phyloP scores from a whole-genome alignment of 495 filamentous ascomycete genomes.

The Aeminium ludgeri region DNA sequence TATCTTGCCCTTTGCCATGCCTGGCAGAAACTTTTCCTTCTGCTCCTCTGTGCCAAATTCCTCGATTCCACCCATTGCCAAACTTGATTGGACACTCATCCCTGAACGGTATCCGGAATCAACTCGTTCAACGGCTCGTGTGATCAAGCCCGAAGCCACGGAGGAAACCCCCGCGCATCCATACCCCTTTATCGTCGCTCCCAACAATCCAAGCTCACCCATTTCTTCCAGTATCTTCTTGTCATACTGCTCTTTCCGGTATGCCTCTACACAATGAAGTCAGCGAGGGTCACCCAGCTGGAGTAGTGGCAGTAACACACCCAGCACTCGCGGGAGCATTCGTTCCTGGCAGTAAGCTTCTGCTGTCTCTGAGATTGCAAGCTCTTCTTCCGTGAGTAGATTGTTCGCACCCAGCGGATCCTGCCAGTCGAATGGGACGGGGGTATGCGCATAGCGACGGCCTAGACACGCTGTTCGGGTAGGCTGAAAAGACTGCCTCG shows the following conservation, averaged over 20 bases:
- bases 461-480: constrained; percentile 18
- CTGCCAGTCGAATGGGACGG: constrained; percentile 69
- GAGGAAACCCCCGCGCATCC: constrained; percentile 87
- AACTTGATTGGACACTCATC: constrained; percentile 88
- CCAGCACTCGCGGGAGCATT: constrained; percentile 68
- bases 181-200: constrained; percentile 81
- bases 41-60: constrained; percentile 80
- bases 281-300: constrained; percentile 4
- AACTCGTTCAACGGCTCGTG: constrained; percentile 86
- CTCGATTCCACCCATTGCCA: constrained; percentile 93
- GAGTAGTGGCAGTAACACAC: constrained; percentile 35
- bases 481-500: constrained; percentile 22
- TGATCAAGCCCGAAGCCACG: constrained; percentile 85
- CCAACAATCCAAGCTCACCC: constrained; percentile 84
- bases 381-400: constrained; percentile 72
- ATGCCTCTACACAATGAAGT: constrained; percentile 52
- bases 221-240: constrained; percentile 78
- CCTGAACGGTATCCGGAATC: constrained; percentile 90
- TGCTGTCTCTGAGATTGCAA: constrained; percentile 75
- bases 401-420: constrained; percentile 64
- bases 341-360: constrained; percentile 84
- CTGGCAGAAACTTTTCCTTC: constrained; percentile 74
- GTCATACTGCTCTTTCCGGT: constrained; percentile 87
- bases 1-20: constrained; percentile 71
- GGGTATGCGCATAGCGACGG: constrained; percentile 34